These are phyloP conservation scores for Ettlia oleoabundans DNA, from an alignment of 139 green algal genomes.

Conservation along the genomic window DNA sequence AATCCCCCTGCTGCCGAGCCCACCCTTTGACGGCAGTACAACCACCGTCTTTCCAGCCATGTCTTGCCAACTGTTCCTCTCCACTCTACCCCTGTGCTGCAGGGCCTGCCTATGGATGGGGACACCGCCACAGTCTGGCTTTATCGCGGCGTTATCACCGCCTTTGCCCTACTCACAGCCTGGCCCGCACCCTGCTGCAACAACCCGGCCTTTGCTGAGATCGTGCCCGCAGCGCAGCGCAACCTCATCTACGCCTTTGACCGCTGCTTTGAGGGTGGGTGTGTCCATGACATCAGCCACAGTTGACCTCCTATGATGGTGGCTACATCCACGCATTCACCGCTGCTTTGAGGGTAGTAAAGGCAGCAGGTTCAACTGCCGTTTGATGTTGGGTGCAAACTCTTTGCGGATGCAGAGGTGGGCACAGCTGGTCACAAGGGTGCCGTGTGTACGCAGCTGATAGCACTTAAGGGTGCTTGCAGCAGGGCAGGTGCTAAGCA, in stretches of 20 bases:
- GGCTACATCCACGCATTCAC: no score
- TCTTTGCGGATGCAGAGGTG: no score
- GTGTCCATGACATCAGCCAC: no score
- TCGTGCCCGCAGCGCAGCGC: constrained; percentile 73
- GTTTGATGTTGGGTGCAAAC: no score
- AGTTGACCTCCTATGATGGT: no score
- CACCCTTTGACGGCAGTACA: no score
- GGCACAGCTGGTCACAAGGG: no score
- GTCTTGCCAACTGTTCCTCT: background rate
- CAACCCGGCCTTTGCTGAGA: constrained; percentile 77
- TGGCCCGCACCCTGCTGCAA: constrained; percentile 52
- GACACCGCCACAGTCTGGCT: constrained; percentile 9
- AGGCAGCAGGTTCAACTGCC: no score
- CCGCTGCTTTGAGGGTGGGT: constrained; percentile 44
- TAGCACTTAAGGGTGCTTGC: background rate
- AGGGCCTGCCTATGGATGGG: constrained; percentile 37
- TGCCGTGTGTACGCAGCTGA: no score
- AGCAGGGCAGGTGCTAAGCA: background rate
- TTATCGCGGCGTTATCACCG: constrained; percentile 48
- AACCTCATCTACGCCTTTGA: constrained; percentile 88
- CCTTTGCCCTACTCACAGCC: constrained; percentile 43
- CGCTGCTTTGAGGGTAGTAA: no score
- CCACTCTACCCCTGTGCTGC: background rate
- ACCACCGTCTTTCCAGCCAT: background rate
- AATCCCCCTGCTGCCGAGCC: no score